phyloP scores from a whole-genome alignment of 805 yeast genomes.

The Suhomyces pyralidae region DNA sequence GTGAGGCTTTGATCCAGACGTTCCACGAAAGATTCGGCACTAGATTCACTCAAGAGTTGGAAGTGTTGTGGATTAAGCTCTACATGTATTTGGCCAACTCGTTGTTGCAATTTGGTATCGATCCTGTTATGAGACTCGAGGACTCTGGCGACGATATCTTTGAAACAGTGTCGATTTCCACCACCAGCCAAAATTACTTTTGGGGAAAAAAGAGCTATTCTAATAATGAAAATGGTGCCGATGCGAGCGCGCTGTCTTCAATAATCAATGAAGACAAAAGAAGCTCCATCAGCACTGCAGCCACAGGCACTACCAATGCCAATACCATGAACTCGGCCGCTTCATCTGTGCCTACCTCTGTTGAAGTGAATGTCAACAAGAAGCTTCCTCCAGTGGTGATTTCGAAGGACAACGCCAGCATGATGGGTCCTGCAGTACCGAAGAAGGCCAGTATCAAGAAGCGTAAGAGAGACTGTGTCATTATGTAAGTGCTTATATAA shows the following conservation, averaged over 20 bases:
- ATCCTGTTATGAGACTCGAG: constrained; percentile 36
- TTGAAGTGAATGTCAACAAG: constrained; percentile 1
- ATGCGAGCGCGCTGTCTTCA: not conserved
- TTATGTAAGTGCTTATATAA: constrained; percentile 6
- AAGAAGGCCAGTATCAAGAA: constrained; percentile 16
- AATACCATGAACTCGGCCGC: not conserved
- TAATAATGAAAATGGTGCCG: not conserved
- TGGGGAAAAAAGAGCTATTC: not conserved
- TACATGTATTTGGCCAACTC: constrained; percentile 68
- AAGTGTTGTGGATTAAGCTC: constrained; percentile 67
- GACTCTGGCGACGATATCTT: constrained; percentile 6
- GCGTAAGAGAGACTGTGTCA: constrained; percentile 29
- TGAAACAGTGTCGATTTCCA: constrained; percentile 3
- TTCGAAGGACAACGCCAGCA: constrained; percentile 1
- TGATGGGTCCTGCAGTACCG: not conserved
- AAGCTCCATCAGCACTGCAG: constrained; percentile 6
- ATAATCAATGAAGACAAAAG: constrained; percentile 7
- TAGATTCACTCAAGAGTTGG: constrained; percentile 56
- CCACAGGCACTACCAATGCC: constrained; percentile 2
- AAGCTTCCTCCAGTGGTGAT: constrained; percentile 1
- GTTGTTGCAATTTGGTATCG: constrained; percentile 58
- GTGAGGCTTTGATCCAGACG: constrained; percentile 65
- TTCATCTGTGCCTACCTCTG: not conserved
- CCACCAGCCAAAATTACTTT: constrained; percentile 1
- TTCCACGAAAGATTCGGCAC: constrained; percentile 60